Evolutionary conservation across 2,329 filamentous ascomycete genomes (phyloP).

Genomic region (Thielaviopsis euricoi): DNA sequence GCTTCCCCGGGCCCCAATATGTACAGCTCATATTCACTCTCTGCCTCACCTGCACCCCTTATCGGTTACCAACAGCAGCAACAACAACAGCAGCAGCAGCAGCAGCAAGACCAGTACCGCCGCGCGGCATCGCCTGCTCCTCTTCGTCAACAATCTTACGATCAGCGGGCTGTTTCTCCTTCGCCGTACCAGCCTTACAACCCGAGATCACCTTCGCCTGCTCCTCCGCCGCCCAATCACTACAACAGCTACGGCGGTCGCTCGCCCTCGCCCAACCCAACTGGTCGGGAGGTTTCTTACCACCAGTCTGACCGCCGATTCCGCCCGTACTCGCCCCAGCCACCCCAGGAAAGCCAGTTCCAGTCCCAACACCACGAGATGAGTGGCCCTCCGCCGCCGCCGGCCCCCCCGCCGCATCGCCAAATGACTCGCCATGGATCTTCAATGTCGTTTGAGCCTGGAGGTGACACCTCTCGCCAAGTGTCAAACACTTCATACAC

Average conservation of each 20-base stretch:
- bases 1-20: conserved; percentile 19
- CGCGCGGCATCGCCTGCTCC: conserved; percentile 16
- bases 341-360: conserved; percentile 7
- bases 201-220: conserved; percentile 13
- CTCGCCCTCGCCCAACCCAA: conserved; percentile 22
- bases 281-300: conserved; percentile 17
- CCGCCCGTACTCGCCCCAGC: conserved; percentile 13
- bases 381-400: conserved; percentile 53
- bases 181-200: conserved; percentile 9
- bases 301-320: conserved; percentile 19
- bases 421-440: conserved; percentile 33
- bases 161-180: conserved; percentile 10
- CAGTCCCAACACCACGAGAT: conserved; percentile 17
- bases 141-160: conserved; percentile 10
- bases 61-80: conserved; percentile 14
- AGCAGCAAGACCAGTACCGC: conserved; percentile 13
- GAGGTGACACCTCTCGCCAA: conserved; percentile 14
- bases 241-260: conserved; percentile 10
- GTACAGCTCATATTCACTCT: conserved; percentile 17
- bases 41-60: conserved; percentile 24
- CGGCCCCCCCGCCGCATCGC: conserved; percentile 69
- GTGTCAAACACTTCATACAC: conserved; percentile 13
- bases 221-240: conserved; percentile 11
- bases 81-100: conserved; percentile 12
- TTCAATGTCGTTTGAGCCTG: conserved; percentile 21